A percentile compares a stretch with the other conserved stretches of the same genome.
These are phyloP conservation scores for Yarrowia bubula DNA, from an alignment of 805 yeast genomes.

Conservation along the genomic window DNA sequence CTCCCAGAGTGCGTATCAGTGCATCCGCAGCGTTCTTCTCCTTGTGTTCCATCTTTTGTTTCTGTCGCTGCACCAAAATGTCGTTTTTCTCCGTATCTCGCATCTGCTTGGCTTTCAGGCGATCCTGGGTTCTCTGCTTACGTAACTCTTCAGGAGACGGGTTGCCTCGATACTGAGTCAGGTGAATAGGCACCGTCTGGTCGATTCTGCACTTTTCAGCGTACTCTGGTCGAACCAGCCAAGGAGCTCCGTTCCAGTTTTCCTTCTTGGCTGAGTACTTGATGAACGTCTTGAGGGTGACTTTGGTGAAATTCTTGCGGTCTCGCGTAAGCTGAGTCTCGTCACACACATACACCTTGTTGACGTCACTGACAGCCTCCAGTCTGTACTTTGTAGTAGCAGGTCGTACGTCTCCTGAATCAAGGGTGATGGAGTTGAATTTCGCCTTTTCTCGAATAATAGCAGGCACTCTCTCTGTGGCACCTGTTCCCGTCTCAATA, in stretches of 20 bases:
- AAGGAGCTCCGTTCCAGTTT: conserved; percentile 86
- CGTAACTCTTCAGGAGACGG: conserved; percentile 27
- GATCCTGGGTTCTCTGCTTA: conserved; percentile 24
- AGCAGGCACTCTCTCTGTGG: conserved; percentile 49
- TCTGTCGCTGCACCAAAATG: neutral
- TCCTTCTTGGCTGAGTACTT: conserved; percentile 76
- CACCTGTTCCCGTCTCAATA: conserved; percentile 4
- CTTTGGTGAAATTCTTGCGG: conserved; percentile 82
- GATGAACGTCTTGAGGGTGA: conserved; percentile 83
- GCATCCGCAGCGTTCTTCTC: conserved; percentile 22
- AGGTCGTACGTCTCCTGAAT: conserved; percentile 44
- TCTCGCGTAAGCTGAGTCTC: conserved; percentile 75
- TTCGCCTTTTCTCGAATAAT: conserved; percentile 82
- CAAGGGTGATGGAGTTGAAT: conserved; percentile 44
- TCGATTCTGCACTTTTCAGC: conserved; percentile 65
- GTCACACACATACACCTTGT: conserved; percentile 65
- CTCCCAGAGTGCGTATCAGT: neutral
- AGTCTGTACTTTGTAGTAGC: conserved; percentile 71
- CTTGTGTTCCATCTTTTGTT: conserved; percentile 9
- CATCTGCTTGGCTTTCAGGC: conserved; percentile 25
- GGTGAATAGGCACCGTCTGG: conserved; percentile 36
- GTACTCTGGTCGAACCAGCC: conserved; percentile 82
- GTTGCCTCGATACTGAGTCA: conserved; percentile 29
- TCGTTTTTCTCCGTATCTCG: conserved; percentile 14
- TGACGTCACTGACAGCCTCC: conserved; percentile 48